phyloP scores from a whole-genome alignment of 2,329 filamentous ascomycete genomes.

The Colletotrichum sp. region DNA sequence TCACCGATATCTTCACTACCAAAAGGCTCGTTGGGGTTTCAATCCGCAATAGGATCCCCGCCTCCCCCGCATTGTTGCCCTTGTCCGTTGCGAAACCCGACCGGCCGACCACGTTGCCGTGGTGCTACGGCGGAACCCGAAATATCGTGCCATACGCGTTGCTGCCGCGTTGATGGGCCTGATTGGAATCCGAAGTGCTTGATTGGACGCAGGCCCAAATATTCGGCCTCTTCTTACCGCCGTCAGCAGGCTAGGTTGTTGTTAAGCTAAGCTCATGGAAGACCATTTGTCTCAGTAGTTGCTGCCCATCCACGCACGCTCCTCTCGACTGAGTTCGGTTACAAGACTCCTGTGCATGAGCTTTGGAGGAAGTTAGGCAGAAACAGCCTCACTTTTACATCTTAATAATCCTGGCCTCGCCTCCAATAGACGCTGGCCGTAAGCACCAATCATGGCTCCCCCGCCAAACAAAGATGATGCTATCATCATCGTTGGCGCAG shows the following conservation, averaged over 20 bases:
- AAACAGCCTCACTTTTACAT: not conserved
- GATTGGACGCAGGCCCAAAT: not conserved
- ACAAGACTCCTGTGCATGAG: not conserved
- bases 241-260: not conserved
- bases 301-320: not conserved
- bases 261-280: not conserved
- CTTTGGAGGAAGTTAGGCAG: not conserved
- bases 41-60: not conserved
- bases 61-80: not conserved
- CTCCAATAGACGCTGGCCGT: not conserved
- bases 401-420: not conserved
- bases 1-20: not conserved
- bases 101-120: not conserved
- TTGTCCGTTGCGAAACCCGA: not conserved
- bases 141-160: not conserved
- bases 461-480: slow-evolving; percentile 15
- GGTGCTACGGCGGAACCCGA: not conserved
- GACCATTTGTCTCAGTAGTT: not conserved
- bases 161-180: accelerated
- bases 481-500: slow-evolving; percentile 32
- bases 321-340: accelerated
- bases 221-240: not conserved
- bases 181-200: accelerated
- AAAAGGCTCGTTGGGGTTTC: not conserved
- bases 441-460: not conserved